Conservation (phyloP, 192 early-diverging fungal genomes). For the Coemansia sp. region DNA sequence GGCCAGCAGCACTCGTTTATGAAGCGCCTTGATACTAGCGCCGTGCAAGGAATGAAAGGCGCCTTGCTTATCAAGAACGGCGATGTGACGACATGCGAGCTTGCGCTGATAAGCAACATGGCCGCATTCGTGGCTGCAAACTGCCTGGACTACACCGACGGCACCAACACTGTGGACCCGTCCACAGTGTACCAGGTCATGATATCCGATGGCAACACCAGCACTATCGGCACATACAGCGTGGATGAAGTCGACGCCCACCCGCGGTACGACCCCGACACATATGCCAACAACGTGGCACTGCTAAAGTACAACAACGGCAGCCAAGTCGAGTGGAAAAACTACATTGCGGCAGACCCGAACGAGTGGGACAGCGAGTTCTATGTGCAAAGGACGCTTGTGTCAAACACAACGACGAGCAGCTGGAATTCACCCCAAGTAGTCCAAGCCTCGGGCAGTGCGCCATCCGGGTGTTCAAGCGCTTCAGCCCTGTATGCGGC, state of each 20-base stretch:
- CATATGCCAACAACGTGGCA: constrained; percentile 47
- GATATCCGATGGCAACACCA: constrained; percentile 22
- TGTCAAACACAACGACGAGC: constrained; percentile 3
- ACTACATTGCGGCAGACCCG: constrained; percentile 48
- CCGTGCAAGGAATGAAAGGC: constrained; percentile 21
- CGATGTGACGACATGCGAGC: constrained; percentile 34
- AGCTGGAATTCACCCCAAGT: constrained; percentile 13
- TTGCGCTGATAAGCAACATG: constrained; percentile 45
- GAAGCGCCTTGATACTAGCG: constrained; percentile 29
- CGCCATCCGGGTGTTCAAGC: constrained; percentile 14
- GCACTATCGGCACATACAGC: constrained; percentile 15
- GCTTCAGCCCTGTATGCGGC: constrained; percentile 29
- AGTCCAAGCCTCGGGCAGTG: constrained; percentile 2
- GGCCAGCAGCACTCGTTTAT: constrained; percentile 30
- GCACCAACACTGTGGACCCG: constrained; percentile 12
- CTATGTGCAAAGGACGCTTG: constrained; percentile 14
- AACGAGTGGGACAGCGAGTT: constrained; percentile 34
- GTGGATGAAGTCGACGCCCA: constrained; percentile 23
- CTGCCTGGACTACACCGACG: constrained; percentile 25
- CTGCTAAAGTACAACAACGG: constrained; percentile 24
- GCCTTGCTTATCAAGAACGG: constrained; percentile 33
- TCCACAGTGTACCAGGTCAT: constrained; percentile 31
- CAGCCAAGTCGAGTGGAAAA: constrained; percentile 14
- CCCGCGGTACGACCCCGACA: constrained; percentile 27
- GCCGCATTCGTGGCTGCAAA: constrained; percentile 39